These are phyloP conservation scores for Floccularia luteovirens DNA, from an alignment of 768 basidiomycete genomes.

Conservation along the genomic window DNA sequence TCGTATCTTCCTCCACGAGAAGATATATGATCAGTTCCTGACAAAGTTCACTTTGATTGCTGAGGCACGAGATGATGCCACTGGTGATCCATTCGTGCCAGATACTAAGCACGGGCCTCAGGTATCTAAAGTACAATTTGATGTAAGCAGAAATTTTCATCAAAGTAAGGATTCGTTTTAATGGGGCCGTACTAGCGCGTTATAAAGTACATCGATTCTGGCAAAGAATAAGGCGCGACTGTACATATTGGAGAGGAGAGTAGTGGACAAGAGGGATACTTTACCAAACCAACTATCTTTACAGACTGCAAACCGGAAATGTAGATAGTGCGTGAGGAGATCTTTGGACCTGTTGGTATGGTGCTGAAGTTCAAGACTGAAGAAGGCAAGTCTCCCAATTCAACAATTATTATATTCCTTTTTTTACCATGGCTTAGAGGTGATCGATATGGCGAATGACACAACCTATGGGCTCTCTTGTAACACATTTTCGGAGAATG, in stretches of 20 bases:
- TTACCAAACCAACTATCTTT: conserved; percentile 1
- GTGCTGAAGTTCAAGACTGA: conserved; percentile 2
- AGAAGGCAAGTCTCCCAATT: conserved; percentile 1
- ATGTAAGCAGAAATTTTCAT: no score
- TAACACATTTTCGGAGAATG: conserved; percentile 65
- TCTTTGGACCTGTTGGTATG: conserved; percentile 2
- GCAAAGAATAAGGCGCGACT: background rate
- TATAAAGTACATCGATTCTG: background rate
- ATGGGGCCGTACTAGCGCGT: background rate
- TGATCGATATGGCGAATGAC: conserved; percentile 62
- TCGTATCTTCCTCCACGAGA: no score
- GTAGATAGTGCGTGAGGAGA: conserved; percentile 3
- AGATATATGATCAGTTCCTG: background rate
- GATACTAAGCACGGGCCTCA: no score
- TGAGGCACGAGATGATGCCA: background rate
- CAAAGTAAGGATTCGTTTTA: background rate
- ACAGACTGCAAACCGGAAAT: background rate
- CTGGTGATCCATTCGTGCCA: no score
- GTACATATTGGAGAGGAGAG: background rate
- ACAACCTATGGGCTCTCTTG: conserved; percentile 73
- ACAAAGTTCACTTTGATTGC: background rate
- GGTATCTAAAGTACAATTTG: no score
- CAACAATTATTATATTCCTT: background rate
- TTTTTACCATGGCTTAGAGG: conserved; percentile 20
- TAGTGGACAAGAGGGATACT: background rate